Base-by-base conservation (phyloP, 176 grass and related monocot species). In the Cenchrus purpureus region DNA sequence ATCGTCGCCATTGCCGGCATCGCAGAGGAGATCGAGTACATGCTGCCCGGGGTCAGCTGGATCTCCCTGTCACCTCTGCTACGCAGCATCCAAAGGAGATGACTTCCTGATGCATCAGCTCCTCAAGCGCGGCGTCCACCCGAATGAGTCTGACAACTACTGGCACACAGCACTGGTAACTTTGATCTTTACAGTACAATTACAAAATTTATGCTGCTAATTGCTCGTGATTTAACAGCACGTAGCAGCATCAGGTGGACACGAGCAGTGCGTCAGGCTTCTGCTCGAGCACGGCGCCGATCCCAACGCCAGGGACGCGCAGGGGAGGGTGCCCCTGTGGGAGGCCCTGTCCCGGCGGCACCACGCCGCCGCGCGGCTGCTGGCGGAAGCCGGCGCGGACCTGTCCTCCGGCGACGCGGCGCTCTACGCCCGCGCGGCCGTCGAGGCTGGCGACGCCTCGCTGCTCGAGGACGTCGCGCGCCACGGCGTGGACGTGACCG, bases 261-360 rank as follows among this genome's bases (percentile, higher is more conserved):
- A 78, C 44, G 87, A 91, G 28, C 80, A 90, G 0, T 91, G 92
- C 77, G 80, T 95, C 20, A 77, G 68, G 37, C 79, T 91, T 25
- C 79, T 95, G 51, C 69, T 98, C 54, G 89, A 95, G 62, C 86
- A 82, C 68, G 91, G 87, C 2, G 91, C 95, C 6, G 89, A 95
- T 83, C 76, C 87, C 6, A 95, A 95, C 65, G 61, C 89, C 13
- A 82, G 72, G 87, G 92, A 95, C 64, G 55, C 67, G 3, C 87
- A 95, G 9, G 92, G 92, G 42, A 91, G 82, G 8, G 89, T 95
- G n/a, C 95, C 92, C 0, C 46, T 98, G 25, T 91, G 95, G 93
- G 95, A 98, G 80, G 95, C 95, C 13, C 29, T 98, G 51, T 71
- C 79, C 65, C 60, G 79, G 40, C 61, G 68, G 63, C 92, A 93